Evolutionary conservation across 2,329 filamentous ascomycete species (phyloP).

Genomic region (Aureobasidium leucospermi): DNA sequence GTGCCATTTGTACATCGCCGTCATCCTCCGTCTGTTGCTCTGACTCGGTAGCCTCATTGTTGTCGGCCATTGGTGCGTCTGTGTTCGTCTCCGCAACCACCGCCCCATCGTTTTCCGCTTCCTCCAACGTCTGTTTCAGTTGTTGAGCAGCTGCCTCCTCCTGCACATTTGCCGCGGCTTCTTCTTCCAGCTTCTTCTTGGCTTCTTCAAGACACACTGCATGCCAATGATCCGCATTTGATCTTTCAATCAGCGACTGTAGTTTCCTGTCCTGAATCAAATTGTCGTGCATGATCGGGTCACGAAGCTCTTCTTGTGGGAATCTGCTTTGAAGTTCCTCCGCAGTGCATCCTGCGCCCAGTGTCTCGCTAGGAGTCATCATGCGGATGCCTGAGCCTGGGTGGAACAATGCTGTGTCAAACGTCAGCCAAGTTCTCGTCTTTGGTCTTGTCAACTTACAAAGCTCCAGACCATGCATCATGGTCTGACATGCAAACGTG

Average conservation of each 20-base stretch:
- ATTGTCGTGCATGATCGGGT: constrained; percentile 65
- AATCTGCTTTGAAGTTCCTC: constrained; percentile 52
- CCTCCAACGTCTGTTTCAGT: constrained; percentile 2
- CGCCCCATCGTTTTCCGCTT: constrained; percentile 10
- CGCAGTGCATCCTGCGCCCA: constrained; percentile 51
- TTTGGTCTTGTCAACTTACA: constrained; percentile 42
- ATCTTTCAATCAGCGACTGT: constrained; percentile 56
- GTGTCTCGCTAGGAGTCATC: constrained; percentile 24
- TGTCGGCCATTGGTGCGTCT: constrained; percentile 16
- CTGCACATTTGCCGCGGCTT: constrained; percentile 14
- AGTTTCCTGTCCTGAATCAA: constrained; percentile 63
- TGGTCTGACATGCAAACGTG: constrained; percentile 42
- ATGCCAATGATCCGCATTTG: constrained; percentile 65
- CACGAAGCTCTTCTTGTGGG: constrained; percentile 49
- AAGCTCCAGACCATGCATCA: constrained; percentile 47
- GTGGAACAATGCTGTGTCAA: constrained; percentile 14
- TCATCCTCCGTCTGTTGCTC: constrained; percentile 16
- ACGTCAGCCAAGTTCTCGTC: constrained; percentile 9
- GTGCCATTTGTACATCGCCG: constrained; percentile 19
- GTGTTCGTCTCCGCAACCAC: constrained; percentile 11
- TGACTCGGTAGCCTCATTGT: constrained; percentile 13
- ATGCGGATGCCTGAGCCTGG: constrained; percentile 19
- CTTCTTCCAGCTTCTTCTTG: constrained; percentile 30
- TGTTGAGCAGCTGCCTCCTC: constrained; percentile 8
- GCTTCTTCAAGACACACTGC: constrained; percentile 33